Percentiles rank a stretch among this genome's conserved stretches.
Evolutionary conservation across 768 basidiomycete species (phyloP).

Genomic region (Phaffia australis): DNA sequence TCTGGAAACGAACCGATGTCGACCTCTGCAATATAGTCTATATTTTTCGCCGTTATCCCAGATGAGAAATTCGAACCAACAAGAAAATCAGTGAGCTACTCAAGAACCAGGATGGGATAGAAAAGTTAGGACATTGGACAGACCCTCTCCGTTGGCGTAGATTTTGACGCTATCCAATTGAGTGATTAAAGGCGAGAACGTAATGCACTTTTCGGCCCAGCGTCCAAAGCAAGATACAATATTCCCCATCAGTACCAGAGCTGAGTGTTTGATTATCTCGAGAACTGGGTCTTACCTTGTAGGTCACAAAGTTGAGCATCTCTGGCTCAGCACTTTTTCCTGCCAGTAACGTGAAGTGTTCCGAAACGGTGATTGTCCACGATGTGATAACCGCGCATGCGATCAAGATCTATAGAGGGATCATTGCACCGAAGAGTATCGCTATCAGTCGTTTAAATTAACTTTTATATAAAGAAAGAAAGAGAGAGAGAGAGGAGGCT

Average conservation of each 20-base stretch:
- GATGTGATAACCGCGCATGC: constrained; percentile 51
- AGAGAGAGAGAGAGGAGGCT: background rate
- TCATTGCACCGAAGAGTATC: no score
- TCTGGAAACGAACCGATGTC: constrained; percentile 80
- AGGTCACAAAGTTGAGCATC: constrained; percentile 75
- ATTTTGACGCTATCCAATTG: constrained; percentile 67
- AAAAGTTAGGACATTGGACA: constrained; percentile 2
- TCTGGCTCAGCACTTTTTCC: constrained; percentile 87
- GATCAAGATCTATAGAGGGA: constrained; percentile 6
- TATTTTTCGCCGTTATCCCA: constrained; percentile 29
- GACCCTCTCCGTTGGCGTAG: constrained; percentile 46
- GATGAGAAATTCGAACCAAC: constrained; percentile 24
- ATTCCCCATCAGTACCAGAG: no score
- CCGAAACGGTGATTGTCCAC: constrained; percentile 65
- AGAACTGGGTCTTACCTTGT: constrained; percentile 47
- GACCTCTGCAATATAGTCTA: constrained; percentile 78
- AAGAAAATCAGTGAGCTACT: constrained; percentile 17
- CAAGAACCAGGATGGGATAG: no score
- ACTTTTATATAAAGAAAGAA: background rate
- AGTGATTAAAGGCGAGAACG: constrained; percentile 74
- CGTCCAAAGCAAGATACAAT: no score
- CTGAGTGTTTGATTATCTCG: no score
- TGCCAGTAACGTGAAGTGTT: constrained; percentile 73
- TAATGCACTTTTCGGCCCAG: constrained; percentile 45
- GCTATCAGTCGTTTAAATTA: background rate